Evolutionary conservation across 371 early-diverging fungal species (phyloP).

Genomic region (Lichtheimia ramosa): DNA sequence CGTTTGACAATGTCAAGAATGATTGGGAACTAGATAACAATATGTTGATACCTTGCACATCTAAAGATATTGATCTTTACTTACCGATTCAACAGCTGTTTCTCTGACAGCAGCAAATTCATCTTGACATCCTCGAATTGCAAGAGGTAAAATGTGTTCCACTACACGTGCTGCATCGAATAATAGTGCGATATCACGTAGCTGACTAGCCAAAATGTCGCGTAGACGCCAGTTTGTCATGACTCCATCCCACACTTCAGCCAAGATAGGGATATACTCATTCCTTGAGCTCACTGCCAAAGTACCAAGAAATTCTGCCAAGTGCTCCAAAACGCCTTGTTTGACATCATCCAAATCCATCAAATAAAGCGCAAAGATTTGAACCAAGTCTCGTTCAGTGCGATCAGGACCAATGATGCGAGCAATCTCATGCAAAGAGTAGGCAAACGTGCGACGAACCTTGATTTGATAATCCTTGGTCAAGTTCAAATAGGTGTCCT

Average conservation of each 20-base stretch:
- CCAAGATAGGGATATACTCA: conserved; percentile 52
- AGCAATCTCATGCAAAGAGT: conserved; percentile 62
- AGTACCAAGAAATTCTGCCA: conserved; percentile 57
- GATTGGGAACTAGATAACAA: conserved; percentile 36
- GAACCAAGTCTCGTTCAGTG: conserved; percentile 58
- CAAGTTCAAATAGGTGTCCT: conserved; percentile 50
- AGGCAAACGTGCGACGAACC: conserved; percentile 59
- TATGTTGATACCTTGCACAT: not conserved
- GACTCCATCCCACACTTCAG: conserved; percentile 59
- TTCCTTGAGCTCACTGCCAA: conserved; percentile 53
- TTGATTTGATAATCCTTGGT: conserved; percentile 60
- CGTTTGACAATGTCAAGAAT: conserved; percentile 48
- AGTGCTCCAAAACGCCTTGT: conserved; percentile 60
- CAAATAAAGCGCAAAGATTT: conserved; percentile 60
- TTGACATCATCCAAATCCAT: conserved; percentile 63
- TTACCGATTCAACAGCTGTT: conserved; percentile 53
- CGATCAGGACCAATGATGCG: conserved; percentile 59
- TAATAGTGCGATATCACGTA: conserved; percentile 48
- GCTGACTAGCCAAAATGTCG: conserved; percentile 54
- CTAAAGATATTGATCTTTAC: not conserved
- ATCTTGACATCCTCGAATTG: conserved; percentile 57
- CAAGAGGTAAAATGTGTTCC: conserved; percentile 53
- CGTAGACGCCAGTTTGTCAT: conserved; percentile 60
- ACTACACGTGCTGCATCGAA: conserved; percentile 55
- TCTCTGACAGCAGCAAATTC: conserved; percentile 58